Conservation (phyloP, 2,329 filamentous ascomycete species). For the Fusarium gaditjirri region DNA sequence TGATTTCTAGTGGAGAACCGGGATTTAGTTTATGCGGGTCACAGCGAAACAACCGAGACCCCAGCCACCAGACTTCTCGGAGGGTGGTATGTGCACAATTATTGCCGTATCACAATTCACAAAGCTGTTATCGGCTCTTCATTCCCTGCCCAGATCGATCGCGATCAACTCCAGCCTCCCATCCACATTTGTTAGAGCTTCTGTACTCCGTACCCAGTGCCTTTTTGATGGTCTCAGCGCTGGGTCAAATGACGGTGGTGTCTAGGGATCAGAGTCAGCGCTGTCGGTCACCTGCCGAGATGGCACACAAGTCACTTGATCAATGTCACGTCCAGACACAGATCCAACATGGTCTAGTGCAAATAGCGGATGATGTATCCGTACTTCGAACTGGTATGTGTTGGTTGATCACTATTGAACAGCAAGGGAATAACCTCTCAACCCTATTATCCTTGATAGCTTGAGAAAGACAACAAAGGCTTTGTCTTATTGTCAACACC, state of each 20-base stretch:
- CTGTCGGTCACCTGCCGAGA: constrained; percentile 17
- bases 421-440: background rate
- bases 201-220: background rate
- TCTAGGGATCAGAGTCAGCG: constrained; percentile 4
- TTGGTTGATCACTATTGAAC: background rate
- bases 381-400: background rate
- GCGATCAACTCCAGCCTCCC: background rate
- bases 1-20: constrained; percentile 2
- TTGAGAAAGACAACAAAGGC: background rate
- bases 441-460: background rate
- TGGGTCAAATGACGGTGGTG: constrained; percentile 22
- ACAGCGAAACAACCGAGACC: background rate
- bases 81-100: background rate
- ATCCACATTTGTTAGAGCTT: background rate
- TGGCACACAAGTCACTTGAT: constrained; percentile 16
- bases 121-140: background rate
- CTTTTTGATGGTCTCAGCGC: constrained; percentile 1
- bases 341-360: background rate
- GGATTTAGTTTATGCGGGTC: constrained; percentile 1
- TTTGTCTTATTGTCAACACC: background rate
- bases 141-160: background rate
- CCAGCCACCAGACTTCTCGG: constrained; percentile 17
- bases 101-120: background rate
- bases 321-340: background rate
- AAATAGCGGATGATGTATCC: background rate